Base-by-base conservation (phyloP, 2,329 filamentous ascomycete genomes). In the Tolypocladium guangdongense region DNA sequence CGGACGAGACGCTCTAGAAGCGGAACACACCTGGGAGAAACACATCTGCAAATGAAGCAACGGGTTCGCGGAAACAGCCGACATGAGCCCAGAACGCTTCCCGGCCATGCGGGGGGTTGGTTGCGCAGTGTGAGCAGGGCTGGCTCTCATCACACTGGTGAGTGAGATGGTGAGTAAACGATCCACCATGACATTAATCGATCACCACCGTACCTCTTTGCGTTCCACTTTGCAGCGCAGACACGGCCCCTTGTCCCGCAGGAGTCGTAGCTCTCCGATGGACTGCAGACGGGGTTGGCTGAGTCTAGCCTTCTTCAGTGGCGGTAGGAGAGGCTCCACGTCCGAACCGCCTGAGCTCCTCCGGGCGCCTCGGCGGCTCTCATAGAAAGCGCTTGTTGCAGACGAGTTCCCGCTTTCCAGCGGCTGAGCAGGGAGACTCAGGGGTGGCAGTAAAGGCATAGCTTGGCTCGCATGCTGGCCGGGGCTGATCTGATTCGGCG, bases 201-300 rank as follows among this genome's bases (percentile, higher is more conserved):
- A 39, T 24, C 11, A 20, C 27, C 11, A 24, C 32, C 71, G 62
- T 70, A 81, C 78, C 60, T 70, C 67, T 62, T 71, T 72, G 46
- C 72, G 73, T 35, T 71, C 62, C 10, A 74, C 65, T 60, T 70
- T 74, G 60, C 79, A 82, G 43, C 76, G 74, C 41, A 82, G 68
- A 59, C 79, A 82, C 16, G 74, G 71, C 18, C 72, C 72, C 18
- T 69, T 63, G 37, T 77, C 73, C 39, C 71, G 73, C 20, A 77
- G 68, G 10, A 82, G 68, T 41, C 71, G 72, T 4, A 82, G 70
- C 63, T 82, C 79, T 43, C 74, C 78, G 47, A 82, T 82, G 20
- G 79, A 82, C 60, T 81, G 73, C 2, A 82, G 66, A 27, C 77
- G 74, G 38, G 76, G 73, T 57, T 78, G 77, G 4, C 75, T 77